Evolutionary conservation across 2,329 filamentous ascomycete genomes (phyloP), one percentile per base, ranked within the genome.

Genomic region (Dactylellina cionopaga): DNA sequence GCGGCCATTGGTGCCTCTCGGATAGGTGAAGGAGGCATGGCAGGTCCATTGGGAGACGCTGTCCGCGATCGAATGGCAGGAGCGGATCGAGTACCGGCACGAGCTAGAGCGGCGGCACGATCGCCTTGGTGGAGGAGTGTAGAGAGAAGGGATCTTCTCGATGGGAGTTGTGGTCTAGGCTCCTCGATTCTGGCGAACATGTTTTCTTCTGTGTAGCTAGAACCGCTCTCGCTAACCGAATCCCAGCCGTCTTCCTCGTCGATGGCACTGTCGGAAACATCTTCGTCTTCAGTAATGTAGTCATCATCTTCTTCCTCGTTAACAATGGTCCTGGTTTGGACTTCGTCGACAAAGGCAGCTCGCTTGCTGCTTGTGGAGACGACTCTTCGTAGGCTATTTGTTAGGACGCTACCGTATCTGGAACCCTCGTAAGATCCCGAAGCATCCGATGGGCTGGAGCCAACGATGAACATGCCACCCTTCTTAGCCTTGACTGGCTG

Each of bases 101-200:
- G 89, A 74, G 88, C 86, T n/a, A 94, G 85, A 59, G 84, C 88
- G 78, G 84, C 85, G 49, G 89, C 86, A 54, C 90, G 89, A 80
- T 91, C 89, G 75, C 87, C 89, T 78, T 96, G 89, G 76, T 91
- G 90, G 79, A 99, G 88, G 85, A 94, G 90, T 56, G 94, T 88
- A 0, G 93, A 97, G 75, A 99, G 89, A 39, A 98, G 86, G 1
- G 94, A 98, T 54, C 90, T 89, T 51, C 91, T 88, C 0, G 94
- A 96, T 1, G 90, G 89, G 24, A 98, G 84, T 78, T 96, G 92
- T 5, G 89, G 88, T 80, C 89, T 89, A 39, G 93, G 97, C 46
- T 74, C 74, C 80, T 96, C 92, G 51, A 98, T 92, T 6, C 95
- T 90, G 80, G 93, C 89, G 85, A 99, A 99, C 77, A 92, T 84